A percentile compares a stretch with the other conserved stretches of the same genome.
Evolutionary conservation across 2,329 filamentous ascomycete species (phyloP).

Genomic region (Fragosphaeria purpurea): DNA sequence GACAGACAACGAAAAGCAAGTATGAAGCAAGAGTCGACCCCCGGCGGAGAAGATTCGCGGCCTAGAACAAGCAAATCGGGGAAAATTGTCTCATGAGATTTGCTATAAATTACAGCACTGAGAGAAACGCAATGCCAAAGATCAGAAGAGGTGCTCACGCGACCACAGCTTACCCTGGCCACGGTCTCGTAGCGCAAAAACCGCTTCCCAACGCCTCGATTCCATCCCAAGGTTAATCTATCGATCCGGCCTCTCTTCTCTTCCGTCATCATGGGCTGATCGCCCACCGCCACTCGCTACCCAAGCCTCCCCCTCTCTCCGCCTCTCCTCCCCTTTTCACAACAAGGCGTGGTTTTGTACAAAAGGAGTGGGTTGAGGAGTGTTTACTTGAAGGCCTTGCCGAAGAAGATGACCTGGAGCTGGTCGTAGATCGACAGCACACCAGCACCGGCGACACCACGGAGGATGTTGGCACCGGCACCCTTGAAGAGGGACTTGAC

Average conservation of each 20-base stretch:
- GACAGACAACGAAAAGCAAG: conserved; percentile 13
- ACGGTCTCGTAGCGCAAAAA: neutral
- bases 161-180: too few relatives aligned
- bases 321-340: conserved; percentile 2
- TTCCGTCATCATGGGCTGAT: neutral
- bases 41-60: conserved; percentile 21
- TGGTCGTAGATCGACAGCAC: conserved; percentile 99
- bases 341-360: conserved; percentile 18
- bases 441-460: conserved; percentile 99
- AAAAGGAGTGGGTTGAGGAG: conserved; percentile 33
- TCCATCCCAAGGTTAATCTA: conserved; percentile 4
- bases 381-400: conserved; percentile 86
- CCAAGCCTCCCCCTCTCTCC: conserved; percentile 9
- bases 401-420: conserved; percentile 98
- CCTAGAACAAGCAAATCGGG: conserved; percentile 23
- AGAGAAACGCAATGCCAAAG: neutral
- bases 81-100: conserved; percentile 42
- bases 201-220: neutral
- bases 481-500: conserved; percentile 99
- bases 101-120: conserved; percentile 53
- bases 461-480: conserved; percentile 99
- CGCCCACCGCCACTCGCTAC: neutral
- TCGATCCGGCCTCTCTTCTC: conserved; percentile 6
- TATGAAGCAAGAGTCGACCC: conserved; percentile 18
- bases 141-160: neutral